Evolutionary conservation across 1,284 basidiomycete genomes (phyloP).

Genomic region (Moesziomyces sp.): DNA sequence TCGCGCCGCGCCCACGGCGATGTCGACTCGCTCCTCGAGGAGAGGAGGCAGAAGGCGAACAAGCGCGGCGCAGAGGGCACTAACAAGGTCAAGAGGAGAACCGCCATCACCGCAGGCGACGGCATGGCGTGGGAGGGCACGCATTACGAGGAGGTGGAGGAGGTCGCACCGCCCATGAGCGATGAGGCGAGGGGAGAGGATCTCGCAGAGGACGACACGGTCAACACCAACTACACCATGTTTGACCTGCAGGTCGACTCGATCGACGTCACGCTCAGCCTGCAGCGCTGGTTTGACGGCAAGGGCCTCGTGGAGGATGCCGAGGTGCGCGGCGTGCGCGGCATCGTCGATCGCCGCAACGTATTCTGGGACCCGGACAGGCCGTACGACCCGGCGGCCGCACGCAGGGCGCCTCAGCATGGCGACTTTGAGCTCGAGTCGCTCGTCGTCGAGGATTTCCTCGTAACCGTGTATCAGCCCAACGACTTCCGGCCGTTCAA

Average conservation of each 20-base stretch:
- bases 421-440: conserved; percentile 94
- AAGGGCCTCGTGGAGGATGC: conserved; percentile 92
- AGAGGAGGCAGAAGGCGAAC: conserved; percentile 25
- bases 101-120: conserved; percentile 53
- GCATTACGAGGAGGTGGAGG: conserved; percentile 59
- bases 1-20: conserved; percentile 77
- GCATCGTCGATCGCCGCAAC: conserved; percentile 89
- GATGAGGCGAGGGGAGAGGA: conserved; percentile 56
- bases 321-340: conserved; percentile 90
- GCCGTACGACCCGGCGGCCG: conserved; percentile 80
- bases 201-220: conserved; percentile 43
- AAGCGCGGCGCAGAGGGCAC: conserved; percentile 16
- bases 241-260: conserved; percentile 74
- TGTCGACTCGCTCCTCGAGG: conserved; percentile 50
- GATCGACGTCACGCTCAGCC: conserved; percentile 93
- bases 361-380: conserved; percentile 86
- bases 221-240: conserved; percentile 66
- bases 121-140: conserved; percentile 65
- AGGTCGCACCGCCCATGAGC: conserved; percentile 59
- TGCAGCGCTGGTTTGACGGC: conserved; percentile 93
- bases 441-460: conserved; percentile 88
- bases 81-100: conserved; percentile 42
- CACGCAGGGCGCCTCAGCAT: conserved; percentile 77
- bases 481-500: conserved; percentile 87
- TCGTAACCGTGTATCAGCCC: conserved; percentile 95